A percentile compares a stretch with the other conserved stretches of the same genome.
Conservation (phyloP, 148 eudicot species). For the Talinum fruticosum region DNA sequence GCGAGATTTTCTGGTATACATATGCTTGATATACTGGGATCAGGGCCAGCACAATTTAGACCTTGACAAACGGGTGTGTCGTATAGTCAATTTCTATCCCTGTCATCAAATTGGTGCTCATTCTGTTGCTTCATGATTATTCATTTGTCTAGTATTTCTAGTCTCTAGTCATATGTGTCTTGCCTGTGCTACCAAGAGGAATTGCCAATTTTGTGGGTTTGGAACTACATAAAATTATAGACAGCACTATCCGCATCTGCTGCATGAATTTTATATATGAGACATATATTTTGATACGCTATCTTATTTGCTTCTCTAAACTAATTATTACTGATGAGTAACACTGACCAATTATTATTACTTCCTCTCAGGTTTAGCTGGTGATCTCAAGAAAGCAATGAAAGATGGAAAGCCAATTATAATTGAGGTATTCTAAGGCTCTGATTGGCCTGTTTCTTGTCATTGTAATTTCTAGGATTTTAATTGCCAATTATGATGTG, state of each 20-base stretch:
- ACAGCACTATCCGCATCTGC: neutral
- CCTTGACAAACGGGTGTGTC: neutral
- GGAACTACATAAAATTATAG: neutral
- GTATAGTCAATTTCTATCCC: neutral
- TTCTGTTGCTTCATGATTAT: neutral
- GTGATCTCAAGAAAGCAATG: slow-evolving; percentile 98
- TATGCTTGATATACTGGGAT: too few relatives aligned
- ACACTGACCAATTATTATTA: neutral
- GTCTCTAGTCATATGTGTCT: neutral
- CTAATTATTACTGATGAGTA: neutral
- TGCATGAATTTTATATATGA: slow-evolving; percentile 2
- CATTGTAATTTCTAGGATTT: neutral
- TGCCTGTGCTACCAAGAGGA: slow-evolving; percentile 1
- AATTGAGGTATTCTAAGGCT: slow-evolving; percentile 61
- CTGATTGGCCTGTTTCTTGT: neutral
- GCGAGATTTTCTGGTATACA: neutral
- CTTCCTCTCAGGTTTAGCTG: slow-evolving; percentile 71
- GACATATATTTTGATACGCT: neutral
- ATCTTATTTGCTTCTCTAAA: neutral
- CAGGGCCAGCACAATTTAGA: neutral
- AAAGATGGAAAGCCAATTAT: slow-evolving; percentile 98
- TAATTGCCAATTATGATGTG: neutral
- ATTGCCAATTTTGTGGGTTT: neutral
- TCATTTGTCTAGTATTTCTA: neutral
- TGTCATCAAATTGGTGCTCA: neutral